Conservation (phyloP, 23 red algal species). For the Cyanidioschyzon merolae region DNA sequence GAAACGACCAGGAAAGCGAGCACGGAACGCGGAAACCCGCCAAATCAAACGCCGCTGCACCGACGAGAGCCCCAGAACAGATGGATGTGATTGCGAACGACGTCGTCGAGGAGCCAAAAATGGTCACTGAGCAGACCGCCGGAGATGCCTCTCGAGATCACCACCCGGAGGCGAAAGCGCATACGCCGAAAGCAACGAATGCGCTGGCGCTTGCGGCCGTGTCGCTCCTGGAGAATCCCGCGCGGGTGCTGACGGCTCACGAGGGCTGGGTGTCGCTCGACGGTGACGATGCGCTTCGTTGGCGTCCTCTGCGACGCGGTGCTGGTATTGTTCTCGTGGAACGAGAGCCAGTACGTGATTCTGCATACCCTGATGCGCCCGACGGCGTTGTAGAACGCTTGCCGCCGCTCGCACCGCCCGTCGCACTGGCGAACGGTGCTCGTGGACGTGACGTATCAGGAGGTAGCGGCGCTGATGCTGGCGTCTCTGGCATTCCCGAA, state of each 20-base stretch:
- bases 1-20: neutral
- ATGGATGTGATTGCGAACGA: neutral
- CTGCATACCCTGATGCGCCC: neutral
- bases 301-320: neutral
- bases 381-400: neutral
- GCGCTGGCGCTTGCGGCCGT: neutral
- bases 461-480: neutral
- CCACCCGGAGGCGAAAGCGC: neutral
- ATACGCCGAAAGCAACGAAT: neutral
- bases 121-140: neutral
- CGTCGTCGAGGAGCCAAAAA: neutral
- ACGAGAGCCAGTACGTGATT: neutral
- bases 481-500: neutral
- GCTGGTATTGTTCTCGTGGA: conserved; percentile 9
- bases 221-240: conserved; percentile 19
- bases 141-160: neutral
- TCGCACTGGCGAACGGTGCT: neutral
- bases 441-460: neutral
- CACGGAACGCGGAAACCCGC: neutral
- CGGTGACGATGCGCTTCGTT: neutral
- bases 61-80: neutral
- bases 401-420: conserved; percentile 2
- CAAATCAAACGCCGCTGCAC: neutral
- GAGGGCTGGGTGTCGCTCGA: neutral
- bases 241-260: conserved; percentile 20